These are phyloP conservation scores for Dactylellina leptospora DNA, from an alignment of 2,329 filamentous ascomycete genomes.

Conservation along the genomic window DNA sequence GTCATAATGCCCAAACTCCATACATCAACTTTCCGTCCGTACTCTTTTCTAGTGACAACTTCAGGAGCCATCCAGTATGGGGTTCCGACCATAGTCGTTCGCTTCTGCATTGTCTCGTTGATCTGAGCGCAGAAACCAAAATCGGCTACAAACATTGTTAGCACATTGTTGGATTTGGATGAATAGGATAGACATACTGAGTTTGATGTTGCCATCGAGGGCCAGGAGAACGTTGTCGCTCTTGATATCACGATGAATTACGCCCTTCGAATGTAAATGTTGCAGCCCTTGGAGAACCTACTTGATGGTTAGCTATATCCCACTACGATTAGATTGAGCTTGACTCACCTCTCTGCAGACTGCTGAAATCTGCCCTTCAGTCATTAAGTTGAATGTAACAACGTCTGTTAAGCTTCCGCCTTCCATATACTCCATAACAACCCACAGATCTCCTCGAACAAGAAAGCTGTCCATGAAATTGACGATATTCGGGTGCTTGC, in stretches of 20 bases:
- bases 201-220: constrained; percentile 93
- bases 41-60: constrained; percentile 96
- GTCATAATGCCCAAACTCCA: constrained; percentile 99
- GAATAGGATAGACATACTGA: constrained; percentile 68
- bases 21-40: constrained; percentile 97
- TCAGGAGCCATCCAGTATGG: constrained; percentile 99
- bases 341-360: constrained; percentile 80
- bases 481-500: constrained; percentile 97
- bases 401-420: constrained; percentile 97
- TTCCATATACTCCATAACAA: constrained; percentile 99
- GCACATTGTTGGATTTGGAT: constrained; percentile 50
- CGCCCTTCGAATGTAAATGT: constrained; percentile 94
- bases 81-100: constrained; percentile 98
- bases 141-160: constrained; percentile 72
- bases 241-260: constrained; percentile 99
- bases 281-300: constrained; percentile 86
- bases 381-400: constrained; percentile 99
- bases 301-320: neutral
- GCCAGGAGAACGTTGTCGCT: constrained; percentile 97
- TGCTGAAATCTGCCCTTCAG: constrained; percentile 93
- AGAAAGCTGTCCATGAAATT: constrained; percentile 99
- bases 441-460: constrained; percentile 89
- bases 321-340: neutral
- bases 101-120: constrained; percentile 95
- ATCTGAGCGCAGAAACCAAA: constrained; percentile 99